Conservation (phyloP, 371 early-diverging fungal genomes). For the Gilbertella persicaria region DNA sequence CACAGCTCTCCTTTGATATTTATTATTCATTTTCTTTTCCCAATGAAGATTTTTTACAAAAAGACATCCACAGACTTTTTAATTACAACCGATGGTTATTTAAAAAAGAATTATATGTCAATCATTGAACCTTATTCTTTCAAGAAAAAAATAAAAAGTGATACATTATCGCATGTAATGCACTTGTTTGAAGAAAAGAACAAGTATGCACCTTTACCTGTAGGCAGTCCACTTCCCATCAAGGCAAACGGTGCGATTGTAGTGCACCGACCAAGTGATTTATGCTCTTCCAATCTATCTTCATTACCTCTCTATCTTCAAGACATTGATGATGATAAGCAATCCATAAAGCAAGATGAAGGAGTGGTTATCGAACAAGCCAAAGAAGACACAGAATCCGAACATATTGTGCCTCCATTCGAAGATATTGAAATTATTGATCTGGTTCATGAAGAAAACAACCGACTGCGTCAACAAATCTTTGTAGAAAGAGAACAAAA, state of each 20-base stretch:
- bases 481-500: conserved; percentile 13
- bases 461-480: conserved; percentile 12
- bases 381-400: no score
- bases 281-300: background rate
- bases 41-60: background rate
- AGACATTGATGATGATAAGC: conserved; percentile 1
- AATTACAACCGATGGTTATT: background rate
- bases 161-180: conserved; percentile 15
- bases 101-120: background rate
- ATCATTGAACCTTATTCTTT: background rate
- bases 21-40: background rate
- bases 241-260: conserved; percentile 33
- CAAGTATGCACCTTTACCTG: conserved; percentile 8
- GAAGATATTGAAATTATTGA: background rate
- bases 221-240: conserved; percentile 19
- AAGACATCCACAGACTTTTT: background rate
- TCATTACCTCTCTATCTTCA: background rate
- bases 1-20: background rate
- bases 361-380: no score
- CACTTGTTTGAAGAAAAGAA: conserved; percentile 20
- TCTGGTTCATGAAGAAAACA: conserved; percentile 22
- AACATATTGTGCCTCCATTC: background rate
- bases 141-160: background rate
- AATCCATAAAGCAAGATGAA: no score
- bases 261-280: conserved; percentile 12